Percentiles rank a stretch among this genome's conserved stretches.
phyloP scores from a whole-genome alignment of 2,329 filamentous ascomycete species.

The Ampelomyces quisqualis region DNA sequence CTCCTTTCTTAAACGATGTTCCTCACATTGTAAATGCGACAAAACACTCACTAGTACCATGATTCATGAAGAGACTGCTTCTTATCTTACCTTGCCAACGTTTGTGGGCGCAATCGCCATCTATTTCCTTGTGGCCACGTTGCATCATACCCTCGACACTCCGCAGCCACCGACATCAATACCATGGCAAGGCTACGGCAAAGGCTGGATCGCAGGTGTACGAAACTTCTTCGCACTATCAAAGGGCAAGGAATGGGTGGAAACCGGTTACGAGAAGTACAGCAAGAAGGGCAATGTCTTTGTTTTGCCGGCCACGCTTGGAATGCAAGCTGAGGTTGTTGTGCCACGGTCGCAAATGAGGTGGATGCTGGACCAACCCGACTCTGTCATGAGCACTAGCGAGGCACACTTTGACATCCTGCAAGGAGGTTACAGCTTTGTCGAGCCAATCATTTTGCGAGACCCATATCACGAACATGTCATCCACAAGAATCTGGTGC shows the following conservation, averaged over 20 bases:
- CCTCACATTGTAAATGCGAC: neutral
- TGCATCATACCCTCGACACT: slow-evolving; percentile 14
- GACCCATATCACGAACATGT: slow-evolving; percentile 47
- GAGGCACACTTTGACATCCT: slow-evolving; percentile 44
- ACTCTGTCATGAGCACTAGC: slow-evolving; percentile 41
- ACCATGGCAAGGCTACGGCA: slow-evolving; percentile 31
- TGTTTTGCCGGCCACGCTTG: slow-evolving; percentile 28
- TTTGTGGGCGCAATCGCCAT: slow-evolving; percentile 15
- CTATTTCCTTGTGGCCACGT: slow-evolving; percentile 15
- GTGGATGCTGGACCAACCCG: slow-evolving; percentile 49
- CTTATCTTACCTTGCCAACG: neutral
- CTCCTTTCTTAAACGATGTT: neutral
- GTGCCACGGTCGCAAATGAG: slow-evolving; percentile 38
- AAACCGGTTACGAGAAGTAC: slow-evolving; percentile 26
- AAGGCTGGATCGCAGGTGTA: slow-evolving; percentile 19
- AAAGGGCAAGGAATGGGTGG: slow-evolving; percentile 26
- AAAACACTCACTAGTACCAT: neutral
- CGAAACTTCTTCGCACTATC: slow-evolving; percentile 24
- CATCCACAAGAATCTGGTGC: slow-evolving; percentile 45
- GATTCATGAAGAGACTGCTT: neutral
- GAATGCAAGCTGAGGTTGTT: slow-evolving; percentile 32
- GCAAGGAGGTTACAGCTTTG: slow-evolving; percentile 45
- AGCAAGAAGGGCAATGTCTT: slow-evolving; percentile 27
- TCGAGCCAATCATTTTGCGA: slow-evolving; percentile 37
- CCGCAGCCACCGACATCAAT: slow-evolving; percentile 20